These are phyloP conservation scores for Pestalotiopsis sp. DNA, from an alignment of 2,329 filamentous ascomycete species.

Conservation along the genomic window DNA sequence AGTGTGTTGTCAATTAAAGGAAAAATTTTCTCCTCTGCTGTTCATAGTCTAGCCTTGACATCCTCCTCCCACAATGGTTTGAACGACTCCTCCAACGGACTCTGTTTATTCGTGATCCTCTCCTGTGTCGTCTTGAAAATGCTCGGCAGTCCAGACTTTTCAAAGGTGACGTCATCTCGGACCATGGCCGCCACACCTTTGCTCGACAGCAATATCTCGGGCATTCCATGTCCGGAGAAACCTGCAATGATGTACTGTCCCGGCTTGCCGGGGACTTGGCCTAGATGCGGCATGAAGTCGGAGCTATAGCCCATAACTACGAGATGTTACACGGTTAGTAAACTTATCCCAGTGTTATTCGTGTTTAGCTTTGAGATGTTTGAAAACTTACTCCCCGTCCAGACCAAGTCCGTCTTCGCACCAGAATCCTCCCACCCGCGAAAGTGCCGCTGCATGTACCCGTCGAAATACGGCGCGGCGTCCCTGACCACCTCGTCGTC, in stretches of 20 bases:
- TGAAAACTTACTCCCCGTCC: not conserved
- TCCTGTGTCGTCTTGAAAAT: slow-evolving; percentile 36
- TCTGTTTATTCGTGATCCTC: slow-evolving; percentile 25
- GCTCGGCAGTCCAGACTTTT: slow-evolving; percentile 38
- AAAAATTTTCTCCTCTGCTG: too few relatives aligned
- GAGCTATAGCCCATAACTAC: slow-evolving; percentile 45
- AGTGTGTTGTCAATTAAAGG: too few relatives aligned
- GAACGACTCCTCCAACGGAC: slow-evolving; percentile 2
- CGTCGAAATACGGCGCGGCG: slow-evolving; percentile 45
- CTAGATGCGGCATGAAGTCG: slow-evolving; percentile 46
- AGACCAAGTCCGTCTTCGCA: too few relatives aligned
- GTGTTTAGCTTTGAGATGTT: not conserved
- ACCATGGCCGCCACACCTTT: slow-evolving; percentile 45
- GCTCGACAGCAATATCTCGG: slow-evolving; percentile 42
- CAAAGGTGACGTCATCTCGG: slow-evolving; percentile 28
- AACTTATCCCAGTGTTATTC: not conserved
- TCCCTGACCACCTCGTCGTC: slow-evolving; percentile 43
- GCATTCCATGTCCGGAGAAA: slow-evolving; percentile 56
- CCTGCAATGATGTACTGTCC: slow-evolving; percentile 49
- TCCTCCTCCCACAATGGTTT: not conserved
- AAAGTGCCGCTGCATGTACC: slow-evolving; percentile 19
- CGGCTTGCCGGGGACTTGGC: slow-evolving; percentile 39
- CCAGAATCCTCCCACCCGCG: too few relatives aligned
- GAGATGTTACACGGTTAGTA: not conserved
- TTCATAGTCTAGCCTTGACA: not conserved